Conservation (phyloP, 345 rosid genomes). For the Cardamine resedifolia region DNA sequence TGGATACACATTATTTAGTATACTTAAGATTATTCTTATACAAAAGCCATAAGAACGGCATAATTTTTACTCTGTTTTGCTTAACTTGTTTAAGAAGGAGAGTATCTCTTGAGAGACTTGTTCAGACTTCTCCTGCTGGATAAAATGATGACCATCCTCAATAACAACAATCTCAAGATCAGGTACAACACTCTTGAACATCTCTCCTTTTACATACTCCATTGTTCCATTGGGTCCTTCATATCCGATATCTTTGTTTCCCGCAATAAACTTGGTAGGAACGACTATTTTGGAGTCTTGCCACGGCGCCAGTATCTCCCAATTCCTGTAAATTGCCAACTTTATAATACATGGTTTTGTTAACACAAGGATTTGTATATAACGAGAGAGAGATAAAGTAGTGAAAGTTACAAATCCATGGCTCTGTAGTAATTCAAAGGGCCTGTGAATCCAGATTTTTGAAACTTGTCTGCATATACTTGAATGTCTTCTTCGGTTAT, state of each 20-base stretch:
- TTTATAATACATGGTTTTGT: neutral
- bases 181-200: conserved; percentile 54
- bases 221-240: conserved; percentile 36
- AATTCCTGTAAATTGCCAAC: conserved; percentile 45
- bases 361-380: neutral
- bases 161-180: conserved; percentile 54
- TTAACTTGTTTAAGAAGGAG: conserved; percentile 46
- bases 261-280: conserved; percentile 54
- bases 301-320: conserved; percentile 64
- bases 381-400: neutral
- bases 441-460: conserved; percentile 64
- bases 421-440: conserved; percentile 64
- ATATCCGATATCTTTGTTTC: conserved; percentile 54
- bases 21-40: neutral
- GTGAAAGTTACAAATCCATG: conserved; percentile 51
- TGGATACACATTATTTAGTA: neutral
- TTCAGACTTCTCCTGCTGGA: conserved; percentile 58
- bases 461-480: conserved; percentile 63
- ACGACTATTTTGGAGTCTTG: conserved; percentile 52
- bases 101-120: conserved; percentile 58
- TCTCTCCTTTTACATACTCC: conserved; percentile 49
- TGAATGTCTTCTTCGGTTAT: conserved; percentile 64
- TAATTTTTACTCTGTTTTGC: neutral
- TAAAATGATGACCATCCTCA: conserved; percentile 64
- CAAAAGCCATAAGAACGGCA: neutral